Base-by-base conservation (phyloP, 345 rosid species). In the Bruguiera gymnorhiza region DNA sequence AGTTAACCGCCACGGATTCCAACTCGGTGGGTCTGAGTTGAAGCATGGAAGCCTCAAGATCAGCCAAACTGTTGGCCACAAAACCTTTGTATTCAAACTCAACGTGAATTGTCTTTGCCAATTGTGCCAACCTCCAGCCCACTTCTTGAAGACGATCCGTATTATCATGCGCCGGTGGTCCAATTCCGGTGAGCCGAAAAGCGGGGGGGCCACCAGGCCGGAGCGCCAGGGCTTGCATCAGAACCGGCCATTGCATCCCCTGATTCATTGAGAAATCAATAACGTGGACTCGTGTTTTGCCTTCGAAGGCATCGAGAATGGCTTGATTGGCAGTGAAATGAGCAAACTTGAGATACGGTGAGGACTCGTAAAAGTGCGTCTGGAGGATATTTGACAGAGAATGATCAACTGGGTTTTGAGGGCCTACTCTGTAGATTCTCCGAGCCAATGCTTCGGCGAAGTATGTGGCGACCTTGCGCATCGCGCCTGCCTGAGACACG, bases 381-480 rank as follows among this genome's bases (percentile, higher is more conserved):
- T 91, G 86, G 26, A 91, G 88, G 51, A 84, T 71, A 50, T 91
- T 86, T 16, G 87, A 70, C 58, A 77, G 74, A 8, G 88, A 76
- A 60, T 74, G 85, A 62, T 89, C 93, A 4, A 85, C 63, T 0
- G 83, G 64, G 53, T 43, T 70, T 23, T 51, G 78, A 13, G 93
- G 95, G 59, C 58, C 75, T 1, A 86, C 58, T 6, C 81, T 74
- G 69, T 91, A 91, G 65, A 91, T 89, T 70, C 87, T 79, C 32
- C 95, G 83, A 57, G 96, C 93, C 5, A 91, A 70, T 10, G 95
- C 97, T 69, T 91, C 95, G n/a, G 97, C 97, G 81, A 89, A 91
- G 78, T 73, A 86, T 0, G 86, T 91, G 5, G 93, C 96, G 24
- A 91, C 97, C 60, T 87, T 91, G 11, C 93, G 76, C 95, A 91